phyloP scores from a whole-genome alignment of 306 rosid species.

The Malus fusca region DNA sequence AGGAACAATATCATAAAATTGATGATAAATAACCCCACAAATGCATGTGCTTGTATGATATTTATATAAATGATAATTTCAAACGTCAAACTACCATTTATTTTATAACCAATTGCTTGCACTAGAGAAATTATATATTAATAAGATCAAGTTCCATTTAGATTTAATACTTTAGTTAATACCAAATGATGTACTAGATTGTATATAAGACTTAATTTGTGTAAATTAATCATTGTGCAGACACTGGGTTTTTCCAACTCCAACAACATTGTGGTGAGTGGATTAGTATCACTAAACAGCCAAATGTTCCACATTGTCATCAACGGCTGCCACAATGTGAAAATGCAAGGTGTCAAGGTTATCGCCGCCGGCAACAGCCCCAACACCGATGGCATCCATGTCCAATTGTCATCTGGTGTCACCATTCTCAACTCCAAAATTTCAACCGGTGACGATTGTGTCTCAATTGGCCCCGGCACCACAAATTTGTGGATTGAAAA shows the following conservation, averaged over 20 bases:
- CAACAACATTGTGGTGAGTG: constrained; percentile 24
- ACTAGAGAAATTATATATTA: not conserved
- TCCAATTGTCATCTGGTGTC: constrained; percentile 38
- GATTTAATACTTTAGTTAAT: not conserved
- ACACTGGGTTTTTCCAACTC: constrained; percentile 34
- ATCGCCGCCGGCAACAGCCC: constrained; percentile 39
- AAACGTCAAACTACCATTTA: not conserved
- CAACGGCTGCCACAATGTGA: constrained; percentile 32
- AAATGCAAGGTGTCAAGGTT: constrained; percentile 24
- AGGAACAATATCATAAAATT: not conserved
- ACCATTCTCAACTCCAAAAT: constrained; percentile 35
- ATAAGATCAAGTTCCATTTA: not conserved
- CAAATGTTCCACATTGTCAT: constrained; percentile 49
- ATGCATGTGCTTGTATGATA: not conserved
- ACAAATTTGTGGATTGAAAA: constrained; percentile 46
- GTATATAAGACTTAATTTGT: not conserved
- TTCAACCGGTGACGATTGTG: constrained; percentile 51
- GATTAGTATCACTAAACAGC: constrained; percentile 38
- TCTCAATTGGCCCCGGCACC: constrained; percentile 54
- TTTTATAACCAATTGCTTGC: not conserved
- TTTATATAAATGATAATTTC: not conserved
- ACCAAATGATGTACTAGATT: not conserved
- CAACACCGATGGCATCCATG: constrained; percentile 68
- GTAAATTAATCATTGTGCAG: constrained; percentile 19
- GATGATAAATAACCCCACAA: not conserved